Evolutionary conservation across 2,329 filamentous ascomycete species (phyloP), one percentile per base, ranked within the genome.

Genomic region (Pseudogymnoascus destructans): DNA sequence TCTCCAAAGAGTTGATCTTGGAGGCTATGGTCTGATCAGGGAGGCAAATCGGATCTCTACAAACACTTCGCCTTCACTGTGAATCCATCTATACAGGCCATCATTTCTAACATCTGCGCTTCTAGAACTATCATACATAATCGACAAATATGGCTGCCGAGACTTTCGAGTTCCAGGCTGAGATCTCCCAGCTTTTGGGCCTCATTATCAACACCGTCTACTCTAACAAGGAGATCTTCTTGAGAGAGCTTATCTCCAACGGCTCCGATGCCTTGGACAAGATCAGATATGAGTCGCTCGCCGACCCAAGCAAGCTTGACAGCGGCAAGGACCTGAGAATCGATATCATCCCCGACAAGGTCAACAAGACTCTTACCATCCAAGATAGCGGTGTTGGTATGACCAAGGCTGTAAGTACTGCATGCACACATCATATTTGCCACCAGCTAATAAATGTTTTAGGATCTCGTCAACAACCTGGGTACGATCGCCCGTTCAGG

Each of bases 161-260:
- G 81, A 96, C 91, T 68, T 98, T 98, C 80, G 92, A 97, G 87
- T 98, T 97, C 82, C 93, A 98, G 87, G 93, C 93, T 87, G 93
- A 98, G 88, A 98, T 98, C 74, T 97, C 92, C 87, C 93, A 98
- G 89, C 89, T 98, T 67, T 87, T 98, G 73, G 90, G 86, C 68
- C 88, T 98, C 74, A 98, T 98, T 79, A 98, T 98, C 84, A 98
- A 98, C 88, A 97, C 93, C 67, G 93, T 98, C 80, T 98, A 97
- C 84, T 96, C 91, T 69, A 98, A 98, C 87, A 98, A 98, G 84
- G 93, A 97, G 79, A 97, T 98, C 74, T 98, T 98, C 86, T 79
- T 98, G 70, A 82, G 93, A 86, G 93, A 98, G 79, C 74, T 98
- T 70, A 89, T 98, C 72, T 97, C 93, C 79, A 98, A 98, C 79